Evolutionary conservation across 2,329 filamentous ascomycete genomes (phyloP), one percentile per base, ranked within the genome.

Genomic region (Pseudogymnoascus sp.): DNA sequence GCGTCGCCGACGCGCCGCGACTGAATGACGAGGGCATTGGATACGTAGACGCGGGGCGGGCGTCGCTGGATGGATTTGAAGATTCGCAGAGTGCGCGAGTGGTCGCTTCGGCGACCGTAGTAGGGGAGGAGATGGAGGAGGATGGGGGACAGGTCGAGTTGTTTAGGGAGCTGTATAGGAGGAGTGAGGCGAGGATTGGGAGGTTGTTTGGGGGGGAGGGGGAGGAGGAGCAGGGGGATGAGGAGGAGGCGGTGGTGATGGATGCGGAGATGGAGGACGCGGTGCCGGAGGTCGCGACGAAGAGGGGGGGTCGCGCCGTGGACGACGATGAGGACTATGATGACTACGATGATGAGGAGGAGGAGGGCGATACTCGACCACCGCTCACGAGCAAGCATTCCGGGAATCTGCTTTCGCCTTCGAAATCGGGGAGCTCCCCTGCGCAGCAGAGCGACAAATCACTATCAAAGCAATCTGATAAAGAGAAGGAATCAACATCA

Each of bases 281-380:
- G n/a, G 68, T 67, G 65, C 67, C 69, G 84, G 69, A 74, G 72
- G 66, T 78, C 80, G 68, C 77, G 71, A 74, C 72, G 67, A 96
- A 95, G 77, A 89, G 90, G 76, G 82, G 86, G 56, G 89, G 88
- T 75, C 83, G 90, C 71, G 81, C 85, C 73, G 92, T 93, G 81
- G 86, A 92, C 70, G 90, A 93, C 74, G 89, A 92, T 70, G 53
- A 59, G 29, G 88, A 93, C 76, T 93, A 93, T 72, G 90, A 89
- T 68, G 90, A 93, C 70, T 92, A 96, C 64, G 89, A 93, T 44
- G 89, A 91, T 15, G 84, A 88, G 9, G 88, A 90, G 1, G 86
- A 88, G 7, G 87, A 88, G 15, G 87, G 85, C 50, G 85, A 87
- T 17, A 80, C 79, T 66, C 70, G 71, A 71, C 83, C 79, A n/a